Evolutionary conservation across 768 basidiomycete genomes (phyloP), one percentile per base, ranked within the genome.

Genomic region (Rhodotorula taiwanensis): DNA sequence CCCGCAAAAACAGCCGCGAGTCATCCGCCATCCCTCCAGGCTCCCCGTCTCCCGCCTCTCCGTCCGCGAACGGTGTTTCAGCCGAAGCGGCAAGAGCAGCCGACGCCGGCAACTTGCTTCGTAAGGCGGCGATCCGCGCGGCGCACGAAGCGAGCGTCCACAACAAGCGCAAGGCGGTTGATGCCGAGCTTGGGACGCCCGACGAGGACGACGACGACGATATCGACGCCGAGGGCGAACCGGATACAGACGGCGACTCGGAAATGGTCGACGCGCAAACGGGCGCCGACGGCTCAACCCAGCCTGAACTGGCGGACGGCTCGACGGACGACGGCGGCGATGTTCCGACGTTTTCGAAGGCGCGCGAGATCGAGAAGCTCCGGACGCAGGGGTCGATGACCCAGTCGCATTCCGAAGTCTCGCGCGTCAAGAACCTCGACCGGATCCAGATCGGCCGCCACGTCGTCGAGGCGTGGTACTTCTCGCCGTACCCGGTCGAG

Each of bases 401-500:
- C 7, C 95, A 99, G 77, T 90, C 89, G 52, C 89, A 97, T 64
- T 94, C 91, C 54, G 95, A 99, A 79, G 87, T 99, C 71, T 88
- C 94, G 23, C 86, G 95, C 55, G 95, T 99, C 72, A 98, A 98
- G 80, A 99, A 99, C 75, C 81, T 99, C 70, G 95, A 98, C 76
- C 85, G 88, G 62, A 82, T 99, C 33, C 91, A 94, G 76, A 98
- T 99, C 65, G 95, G 95, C 60, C 84, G 83, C 75, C 86, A 95
- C 79, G 90, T 95, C 78, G 89, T 99, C 70, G 95, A 99, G 72
- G 87, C 95, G n/a, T 99, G 95, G 95, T 99, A 99, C 77, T 98
- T 98, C 81, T 92, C 89, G 72, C 95, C 95, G 28, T 99, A 98
- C 78, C 95, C 95, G 16, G 87, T 89, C 78, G 95, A 98, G 78